Base-by-base conservation (phyloP, 2,329 filamentous ascomycete genomes). In the Ilyonectria sp. region DNA sequence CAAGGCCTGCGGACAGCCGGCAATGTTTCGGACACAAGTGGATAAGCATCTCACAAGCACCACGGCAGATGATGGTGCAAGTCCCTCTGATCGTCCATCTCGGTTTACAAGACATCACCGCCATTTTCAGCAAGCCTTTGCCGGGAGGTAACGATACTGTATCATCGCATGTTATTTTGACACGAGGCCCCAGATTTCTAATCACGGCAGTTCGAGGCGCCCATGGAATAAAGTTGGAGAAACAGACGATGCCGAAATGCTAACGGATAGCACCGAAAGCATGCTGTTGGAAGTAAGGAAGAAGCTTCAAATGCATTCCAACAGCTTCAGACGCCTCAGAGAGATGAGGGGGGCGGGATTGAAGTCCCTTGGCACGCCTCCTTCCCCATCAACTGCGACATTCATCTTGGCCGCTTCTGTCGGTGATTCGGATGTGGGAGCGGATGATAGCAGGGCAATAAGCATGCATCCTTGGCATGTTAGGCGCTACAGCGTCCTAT, bases 391-490 rank as follows among this genome's bases (percentile, higher is more conserved):
- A 44, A 15, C 44, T 23, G 26, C 55, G 44, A 43, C 23, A 35
- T 13, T 8, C 53, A 56, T 56, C 17, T 31, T 31, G 31, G 19
- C 60, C 55, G 49, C 23, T 55, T 33, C 40, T 37, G 60, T 60
- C 40, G 33, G 17, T 35, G 56, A 44, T 52, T 26, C 60, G 43
- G 59, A 55, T 55, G 31, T 37, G 23, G 52, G 33, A 52, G 40
- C 21, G 26, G 10, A 35, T 43, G 37, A 61, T 68, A 68, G 57
- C 10, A 13, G 19, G 2, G 17, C 19, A 62, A 62, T 68, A 58
- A 21, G 31, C 21, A 43, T 17, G 3, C 31, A 15, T 31, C 35
- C 53, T 13, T 8, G 4, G 13, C 15, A 19, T 67, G 63, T 52
- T 69, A 69, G 49, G 49, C 4, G 43, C 15, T 6, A 31, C 8